These are phyloP conservation scores for Fonsecaea monophora DNA, from an alignment of 2,329 filamentous ascomycete species.

Conservation along the genomic window DNA sequence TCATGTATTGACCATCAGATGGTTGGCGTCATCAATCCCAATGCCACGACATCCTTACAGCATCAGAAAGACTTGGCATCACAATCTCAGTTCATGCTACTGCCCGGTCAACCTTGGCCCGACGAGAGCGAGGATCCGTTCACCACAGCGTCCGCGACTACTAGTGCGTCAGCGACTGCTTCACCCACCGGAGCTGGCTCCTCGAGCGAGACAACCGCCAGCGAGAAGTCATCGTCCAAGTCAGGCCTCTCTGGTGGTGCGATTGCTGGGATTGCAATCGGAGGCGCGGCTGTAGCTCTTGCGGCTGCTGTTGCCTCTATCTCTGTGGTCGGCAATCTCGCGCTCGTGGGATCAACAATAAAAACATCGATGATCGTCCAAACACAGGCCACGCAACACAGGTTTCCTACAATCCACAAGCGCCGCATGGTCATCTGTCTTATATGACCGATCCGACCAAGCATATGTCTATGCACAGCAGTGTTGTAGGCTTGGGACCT, in stretches of 20 bases:
- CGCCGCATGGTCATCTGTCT: conserved; percentile 11
- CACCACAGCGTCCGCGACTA: conserved; percentile 18
- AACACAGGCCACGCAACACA: conserved; percentile 20
- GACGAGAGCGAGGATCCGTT: conserved; percentile 31
- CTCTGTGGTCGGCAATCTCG: conserved; percentile 31
- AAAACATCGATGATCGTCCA: conserved; percentile 18
- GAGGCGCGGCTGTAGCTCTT: conserved; percentile 26
- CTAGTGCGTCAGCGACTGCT: conserved; percentile 15
- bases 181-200: background rate
- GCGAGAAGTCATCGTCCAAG: conserved; percentile 1
- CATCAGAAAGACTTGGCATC: conserved; percentile 35
- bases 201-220: conserved; percentile 3
- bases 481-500: conserved; percentile 12
- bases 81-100: conserved; percentile 34
- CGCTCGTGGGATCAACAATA: background rate
- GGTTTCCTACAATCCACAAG: conserved; percentile 11
- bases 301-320: conserved; percentile 29
- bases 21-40: conserved; percentile 76
- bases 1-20: conserved; percentile 72
- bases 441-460: conserved; percentile 30
- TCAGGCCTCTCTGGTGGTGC: conserved; percentile 27
- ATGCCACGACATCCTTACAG: conserved; percentile 34
- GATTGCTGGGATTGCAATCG: conserved; percentile 35
- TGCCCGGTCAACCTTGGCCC: conserved; percentile 38
- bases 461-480: conserved; percentile 35